phyloP scores from a whole-genome alignment of 2,329 filamentous ascomycete species.

The Colletotrichum cereale region DNA sequence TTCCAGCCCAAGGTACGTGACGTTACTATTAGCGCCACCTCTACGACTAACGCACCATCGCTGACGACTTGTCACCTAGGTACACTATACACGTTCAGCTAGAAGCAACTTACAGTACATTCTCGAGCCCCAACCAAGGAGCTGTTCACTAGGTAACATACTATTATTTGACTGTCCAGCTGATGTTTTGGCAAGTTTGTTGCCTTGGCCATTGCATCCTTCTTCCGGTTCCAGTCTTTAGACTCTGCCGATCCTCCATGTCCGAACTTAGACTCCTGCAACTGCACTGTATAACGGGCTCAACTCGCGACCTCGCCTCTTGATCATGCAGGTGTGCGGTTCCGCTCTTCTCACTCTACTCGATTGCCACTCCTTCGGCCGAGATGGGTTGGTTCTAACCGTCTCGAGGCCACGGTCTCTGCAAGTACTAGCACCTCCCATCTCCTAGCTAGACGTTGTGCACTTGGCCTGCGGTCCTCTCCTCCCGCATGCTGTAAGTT shows the following conservation, averaged over 20 bases:
- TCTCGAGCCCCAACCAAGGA: background rate
- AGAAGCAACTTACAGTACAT: background rate
- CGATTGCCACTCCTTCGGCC: background rate
- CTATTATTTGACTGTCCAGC: background rate
- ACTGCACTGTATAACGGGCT: background rate
- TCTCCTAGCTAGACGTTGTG: background rate
- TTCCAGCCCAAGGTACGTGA: background rate
- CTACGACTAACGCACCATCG: background rate
- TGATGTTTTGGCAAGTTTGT: background rate
- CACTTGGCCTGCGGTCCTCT: background rate
- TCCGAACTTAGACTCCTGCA: background rate
- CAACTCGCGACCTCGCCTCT: constrained; percentile 11
- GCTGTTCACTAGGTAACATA: background rate
- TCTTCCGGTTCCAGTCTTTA: constrained; percentile 19
- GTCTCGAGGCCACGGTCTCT: background rate
- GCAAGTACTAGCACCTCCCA: background rate
- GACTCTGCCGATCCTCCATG: constrained; percentile 4
- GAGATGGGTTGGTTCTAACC: too few species aligned
- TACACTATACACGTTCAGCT: background rate
- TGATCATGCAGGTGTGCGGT: constrained; percentile 19
- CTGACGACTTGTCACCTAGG: too few species aligned
- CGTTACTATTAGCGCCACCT: background rate
- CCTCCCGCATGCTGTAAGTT: background rate
- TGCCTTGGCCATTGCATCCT: background rate
- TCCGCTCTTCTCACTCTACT: constrained; percentile 5